phyloP scores from a whole-genome alignment of 306 rosid genomes.

The Cucurbita argyrosperma region DNA sequence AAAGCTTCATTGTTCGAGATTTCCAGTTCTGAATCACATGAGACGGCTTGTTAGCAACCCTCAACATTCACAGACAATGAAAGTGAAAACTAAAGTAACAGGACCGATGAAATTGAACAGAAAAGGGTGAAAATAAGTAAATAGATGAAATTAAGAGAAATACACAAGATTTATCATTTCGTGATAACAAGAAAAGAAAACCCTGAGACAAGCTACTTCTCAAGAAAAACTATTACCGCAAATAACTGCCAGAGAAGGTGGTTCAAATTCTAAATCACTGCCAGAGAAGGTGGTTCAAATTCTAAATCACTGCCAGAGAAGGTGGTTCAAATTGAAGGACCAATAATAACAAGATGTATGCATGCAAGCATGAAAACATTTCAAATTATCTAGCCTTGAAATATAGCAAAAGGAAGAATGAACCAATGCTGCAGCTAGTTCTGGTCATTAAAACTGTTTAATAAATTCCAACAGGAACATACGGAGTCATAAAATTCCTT shows the following conservation, averaged over 20 bases:
- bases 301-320: neutral
- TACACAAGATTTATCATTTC: neutral
- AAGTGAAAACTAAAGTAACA: neutral
- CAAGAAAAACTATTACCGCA: neutral
- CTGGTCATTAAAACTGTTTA: neutral
- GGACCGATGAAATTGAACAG: neutral
- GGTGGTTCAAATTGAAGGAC: neutral
- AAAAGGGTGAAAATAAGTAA: neutral
- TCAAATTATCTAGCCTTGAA: neutral
- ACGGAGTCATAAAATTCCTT: neutral
- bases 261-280: neutral
- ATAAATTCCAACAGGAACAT: neutral
- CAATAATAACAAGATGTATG: neutral
- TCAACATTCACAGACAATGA: neutral
- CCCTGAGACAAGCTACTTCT: neutral
- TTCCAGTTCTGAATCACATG: conserved; percentile 32
- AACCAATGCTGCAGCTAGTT: neutral
- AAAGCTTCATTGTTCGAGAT: conserved; percentile 50
- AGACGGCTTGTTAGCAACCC: neutral
- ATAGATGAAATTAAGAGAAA: neutral
- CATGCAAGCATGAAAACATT: neutral
- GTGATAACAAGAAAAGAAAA: neutral
- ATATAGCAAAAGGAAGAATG: neutral
- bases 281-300: neutral
- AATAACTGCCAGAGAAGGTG: no score